Conservation (phyloP, 1,139 yeast genomes). For the Saccharomyces hybrid region DNA sequence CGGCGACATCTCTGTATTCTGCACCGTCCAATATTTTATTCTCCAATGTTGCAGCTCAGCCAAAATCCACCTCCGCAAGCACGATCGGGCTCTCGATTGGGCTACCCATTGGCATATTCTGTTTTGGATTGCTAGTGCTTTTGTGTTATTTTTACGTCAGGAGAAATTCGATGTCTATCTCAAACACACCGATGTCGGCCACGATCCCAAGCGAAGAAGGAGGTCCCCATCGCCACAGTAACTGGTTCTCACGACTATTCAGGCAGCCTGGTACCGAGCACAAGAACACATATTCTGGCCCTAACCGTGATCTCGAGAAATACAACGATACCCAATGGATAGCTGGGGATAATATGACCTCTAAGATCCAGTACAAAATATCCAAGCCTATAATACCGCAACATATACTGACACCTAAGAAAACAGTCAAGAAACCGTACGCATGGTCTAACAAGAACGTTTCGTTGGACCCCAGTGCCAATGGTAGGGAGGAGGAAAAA, state of each 20-base stretch:
- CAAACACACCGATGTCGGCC: slow-evolving; percentile 6
- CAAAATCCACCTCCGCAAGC: not conserved
- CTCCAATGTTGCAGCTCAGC: not conserved
- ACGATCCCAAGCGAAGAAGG: not conserved
- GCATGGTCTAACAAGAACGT: not conserved
- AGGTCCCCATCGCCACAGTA: not conserved
- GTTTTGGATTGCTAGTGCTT: slow-evolving; percentile 16
- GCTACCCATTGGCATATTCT: slow-evolving; percentile 26
- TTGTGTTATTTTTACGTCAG: slow-evolving; percentile 12
- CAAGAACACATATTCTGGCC: not conserved
- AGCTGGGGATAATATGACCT: slow-evolving; percentile 10
- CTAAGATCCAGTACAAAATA: slow-evolving; percentile 19
- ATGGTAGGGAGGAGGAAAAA: not conserved
- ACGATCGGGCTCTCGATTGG: slow-evolving; percentile 19
- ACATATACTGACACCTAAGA: slow-evolving; percentile 19
- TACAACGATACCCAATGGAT: slow-evolving; percentile 9
- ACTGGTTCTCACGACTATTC: not conserved
- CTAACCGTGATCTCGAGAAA: slow-evolving; percentile 7
- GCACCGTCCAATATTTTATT: not conserved
- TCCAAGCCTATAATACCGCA: slow-evolving; percentile 10
- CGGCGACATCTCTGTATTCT: not conserved
- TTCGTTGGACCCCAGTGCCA: not conserved
- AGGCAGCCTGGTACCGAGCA: not conserved
- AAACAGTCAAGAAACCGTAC: not conserved
- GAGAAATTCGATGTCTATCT: slow-evolving; percentile 5